A percentile compares a stretch with the other conserved stretches of the same genome.
These are phyloP conservation scores for Trichoderma atroviride DNA, from an alignment of 2,329 filamentous ascomycete genomes.

Conservation along the genomic window DNA sequence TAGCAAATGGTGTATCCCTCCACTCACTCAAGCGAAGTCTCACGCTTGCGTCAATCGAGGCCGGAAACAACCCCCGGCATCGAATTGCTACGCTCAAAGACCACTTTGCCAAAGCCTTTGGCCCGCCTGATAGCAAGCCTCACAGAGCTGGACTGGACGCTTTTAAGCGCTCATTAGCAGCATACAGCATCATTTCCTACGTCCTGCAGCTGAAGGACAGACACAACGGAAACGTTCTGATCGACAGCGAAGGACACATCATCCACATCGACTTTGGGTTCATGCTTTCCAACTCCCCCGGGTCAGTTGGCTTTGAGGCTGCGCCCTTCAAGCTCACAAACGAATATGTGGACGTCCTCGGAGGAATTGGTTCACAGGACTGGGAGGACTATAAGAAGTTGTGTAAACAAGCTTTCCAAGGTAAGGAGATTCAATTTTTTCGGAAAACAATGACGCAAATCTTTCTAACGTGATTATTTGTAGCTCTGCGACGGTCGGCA, in stretches of 20 bases:
- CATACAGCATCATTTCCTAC: slow-evolving; percentile 84
- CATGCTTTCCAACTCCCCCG: slow-evolving; percentile 85
- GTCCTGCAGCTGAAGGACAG: slow-evolving; percentile 82
- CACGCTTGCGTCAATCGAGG: slow-evolving; percentile 73
- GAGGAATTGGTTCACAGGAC: slow-evolving; percentile 68
- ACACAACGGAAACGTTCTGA: slow-evolving; percentile 84
- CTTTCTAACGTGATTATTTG: slow-evolving; percentile 27
- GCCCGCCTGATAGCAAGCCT: slow-evolving; percentile 66
- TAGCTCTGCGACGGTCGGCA: slow-evolving; percentile 74
- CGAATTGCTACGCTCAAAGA: slow-evolving; percentile 80
- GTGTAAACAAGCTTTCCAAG: slow-evolving; percentile 83
- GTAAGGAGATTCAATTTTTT: slow-evolving; percentile 45
- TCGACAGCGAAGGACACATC: slow-evolving; percentile 84
- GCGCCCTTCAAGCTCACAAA: slow-evolving; percentile 85
- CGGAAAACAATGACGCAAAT: neutral
- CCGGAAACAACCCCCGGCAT: slow-evolving; percentile 71
- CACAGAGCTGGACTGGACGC: slow-evolving; percentile 74
- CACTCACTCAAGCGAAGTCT: slow-evolving; percentile 82
- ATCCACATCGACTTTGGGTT: slow-evolving; percentile 90
- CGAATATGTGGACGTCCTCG: slow-evolving; percentile 83
- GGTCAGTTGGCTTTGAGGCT: slow-evolving; percentile 82
- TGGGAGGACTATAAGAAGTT: slow-evolving; percentile 76
- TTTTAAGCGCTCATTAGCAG: slow-evolving; percentile 79
- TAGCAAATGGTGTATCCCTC: slow-evolving; percentile 84
- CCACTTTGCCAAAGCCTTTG: slow-evolving; percentile 81